These are phyloP conservation scores for Ustilago vetiveriae DNA, from an alignment of 1,284 basidiomycete genomes.

Conservation along the genomic window DNA sequence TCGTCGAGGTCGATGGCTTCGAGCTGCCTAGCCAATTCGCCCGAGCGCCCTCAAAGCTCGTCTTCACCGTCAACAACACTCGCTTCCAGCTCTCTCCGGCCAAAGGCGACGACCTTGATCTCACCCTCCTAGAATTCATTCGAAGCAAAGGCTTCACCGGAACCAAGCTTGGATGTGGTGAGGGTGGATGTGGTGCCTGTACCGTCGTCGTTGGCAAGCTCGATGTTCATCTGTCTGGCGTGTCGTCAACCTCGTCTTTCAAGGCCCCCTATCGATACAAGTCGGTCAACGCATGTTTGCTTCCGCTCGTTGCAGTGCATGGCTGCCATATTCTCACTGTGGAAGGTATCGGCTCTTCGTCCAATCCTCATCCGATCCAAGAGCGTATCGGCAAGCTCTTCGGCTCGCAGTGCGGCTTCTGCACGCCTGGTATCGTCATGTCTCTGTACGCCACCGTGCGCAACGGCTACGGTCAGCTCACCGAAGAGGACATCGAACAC, in stretches of 20 bases:
- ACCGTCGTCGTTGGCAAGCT: constrained; percentile 63
- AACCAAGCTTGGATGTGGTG: constrained; percentile 67
- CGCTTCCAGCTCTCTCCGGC: constrained; percentile 38
- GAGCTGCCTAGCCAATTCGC: constrained; percentile 30
- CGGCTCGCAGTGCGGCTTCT: constrained; percentile 67
- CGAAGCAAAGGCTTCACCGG: constrained; percentile 66
- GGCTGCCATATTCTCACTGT: constrained; percentile 68
- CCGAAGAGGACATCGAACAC: constrained; percentile 65
- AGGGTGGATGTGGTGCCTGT: constrained; percentile 68
- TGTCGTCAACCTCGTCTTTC: constrained; percentile 1
- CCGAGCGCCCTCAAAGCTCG: constrained; percentile 30
- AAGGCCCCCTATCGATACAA: constrained; percentile 60
- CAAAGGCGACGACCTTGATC: constrained; percentile 45
- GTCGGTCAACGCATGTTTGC: constrained; percentile 67
- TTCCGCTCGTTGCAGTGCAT: constrained; percentile 65
- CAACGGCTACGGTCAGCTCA: constrained; percentile 56
- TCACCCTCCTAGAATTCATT: constrained; percentile 67
- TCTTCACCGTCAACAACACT: constrained; percentile 50
- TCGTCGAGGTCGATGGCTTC: constrained; percentile 36
- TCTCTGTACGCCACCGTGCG: constrained; percentile 67
- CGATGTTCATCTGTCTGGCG: constrained; percentile 6
- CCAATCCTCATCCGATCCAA: constrained; percentile 67
- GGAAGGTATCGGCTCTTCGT: constrained; percentile 65
- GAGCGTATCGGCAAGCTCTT: constrained; percentile 65
- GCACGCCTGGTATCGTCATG: constrained; percentile 67